Conservation (phyloP, 1,284 basidiomycete genomes). For the Leucoagaricus sp. region DNA sequence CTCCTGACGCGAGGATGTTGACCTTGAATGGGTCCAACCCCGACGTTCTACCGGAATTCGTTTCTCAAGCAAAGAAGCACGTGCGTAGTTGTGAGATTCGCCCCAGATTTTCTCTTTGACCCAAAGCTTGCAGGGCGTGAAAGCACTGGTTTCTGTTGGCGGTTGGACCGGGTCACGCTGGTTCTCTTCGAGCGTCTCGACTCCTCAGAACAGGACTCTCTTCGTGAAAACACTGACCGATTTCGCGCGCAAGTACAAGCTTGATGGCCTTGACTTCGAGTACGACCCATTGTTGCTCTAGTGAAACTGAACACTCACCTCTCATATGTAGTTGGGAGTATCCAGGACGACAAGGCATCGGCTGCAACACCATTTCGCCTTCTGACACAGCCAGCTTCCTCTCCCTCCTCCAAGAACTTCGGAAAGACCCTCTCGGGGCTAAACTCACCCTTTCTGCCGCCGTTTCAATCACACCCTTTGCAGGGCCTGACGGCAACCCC, state of each 20-base stretch:
- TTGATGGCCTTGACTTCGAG: conserved; percentile 93
- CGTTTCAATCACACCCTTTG: conserved; percentile 68
- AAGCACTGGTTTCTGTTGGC: conserved; percentile 80
- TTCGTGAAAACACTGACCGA: conserved; percentile 70
- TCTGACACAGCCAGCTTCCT: conserved; percentile 77
- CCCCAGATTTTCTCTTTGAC: neutral
- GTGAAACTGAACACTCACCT: neutral
- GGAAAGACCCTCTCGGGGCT: conserved; percentile 55
- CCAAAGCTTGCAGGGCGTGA: conserved; percentile 48
- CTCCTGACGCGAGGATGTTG: conserved; percentile 43
- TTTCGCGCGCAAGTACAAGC: conserved; percentile 63
- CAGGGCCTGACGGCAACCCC: conserved; percentile 57
- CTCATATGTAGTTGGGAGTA: conserved; percentile 78
- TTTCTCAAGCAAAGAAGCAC: conserved; percentile 51
- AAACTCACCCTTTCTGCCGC: conserved; percentile 78
- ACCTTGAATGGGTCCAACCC: conserved; percentile 45
- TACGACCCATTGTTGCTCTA: conserved; percentile 34
- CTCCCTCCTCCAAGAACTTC: conserved; percentile 73
- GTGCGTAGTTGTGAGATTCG: conserved; percentile 34
- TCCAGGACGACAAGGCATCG: conserved; percentile 68
- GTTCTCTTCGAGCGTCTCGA: conserved; percentile 78
- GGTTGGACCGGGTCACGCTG: conserved; percentile 84
- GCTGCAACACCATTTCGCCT: conserved; percentile 66
- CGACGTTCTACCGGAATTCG: conserved; percentile 51
- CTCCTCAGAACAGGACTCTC: conserved; percentile 55